Percentiles rank a stretch among this genome's conserved stretches.
Evolutionary conservation across 1,284 basidiomycete species (phyloP).

Genomic region (Ganoderma boninense): DNA sequence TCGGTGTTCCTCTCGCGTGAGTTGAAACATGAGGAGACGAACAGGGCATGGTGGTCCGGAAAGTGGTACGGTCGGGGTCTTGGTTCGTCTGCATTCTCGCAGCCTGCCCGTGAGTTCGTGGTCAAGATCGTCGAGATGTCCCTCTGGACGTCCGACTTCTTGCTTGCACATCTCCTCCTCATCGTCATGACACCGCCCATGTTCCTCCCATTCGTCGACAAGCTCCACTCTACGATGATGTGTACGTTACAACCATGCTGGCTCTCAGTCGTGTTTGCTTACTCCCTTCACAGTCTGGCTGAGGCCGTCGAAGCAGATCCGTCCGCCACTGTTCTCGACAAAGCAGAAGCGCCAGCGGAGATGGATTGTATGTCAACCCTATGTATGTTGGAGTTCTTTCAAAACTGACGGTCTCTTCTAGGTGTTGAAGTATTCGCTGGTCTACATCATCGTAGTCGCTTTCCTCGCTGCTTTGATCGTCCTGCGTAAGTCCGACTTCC

Average conservation of each 20-base stretch:
- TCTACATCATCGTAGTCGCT: slow-evolving; percentile 85
- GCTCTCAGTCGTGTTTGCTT: slow-evolving; percentile 26
- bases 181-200: slow-evolving; percentile 87
- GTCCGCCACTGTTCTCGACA: slow-evolving; percentile 93
- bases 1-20: slow-evolving; percentile 93
- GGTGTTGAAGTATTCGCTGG: slow-evolving; percentile 83
- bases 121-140: slow-evolving; percentile 99
- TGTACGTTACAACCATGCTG: slow-evolving; percentile 57
- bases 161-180: slow-evolving; percentile 84
- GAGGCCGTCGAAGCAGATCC: slow-evolving; percentile 92
- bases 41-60: slow-evolving; percentile 99
- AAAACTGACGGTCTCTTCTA: slow-evolving; percentile 37
- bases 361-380: slow-evolving; percentile 76
- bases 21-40: slow-evolving; percentile 97
- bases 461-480: slow-evolving; percentile 85
- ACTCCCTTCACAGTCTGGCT: slow-evolving; percentile 73
- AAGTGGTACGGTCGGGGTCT: slow-evolving; percentile 96
- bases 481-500: slow-evolving; percentile 64
- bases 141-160: slow-evolving; percentile 91
- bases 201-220: slow-evolving; percentile 88
- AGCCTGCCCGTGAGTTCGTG: slow-evolving; percentile 94
- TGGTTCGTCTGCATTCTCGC: slow-evolving; percentile 88
- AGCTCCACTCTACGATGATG: slow-evolving; percentile 90
- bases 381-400: background rate
- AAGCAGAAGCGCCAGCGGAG: slow-evolving; percentile 92